A percentile compares a stretch with the other conserved stretches of the same genome.
Evolutionary conservation across 108 stramenopile species (phyloP).

Genomic region (Aurantiochytrium sp.): DNA sequence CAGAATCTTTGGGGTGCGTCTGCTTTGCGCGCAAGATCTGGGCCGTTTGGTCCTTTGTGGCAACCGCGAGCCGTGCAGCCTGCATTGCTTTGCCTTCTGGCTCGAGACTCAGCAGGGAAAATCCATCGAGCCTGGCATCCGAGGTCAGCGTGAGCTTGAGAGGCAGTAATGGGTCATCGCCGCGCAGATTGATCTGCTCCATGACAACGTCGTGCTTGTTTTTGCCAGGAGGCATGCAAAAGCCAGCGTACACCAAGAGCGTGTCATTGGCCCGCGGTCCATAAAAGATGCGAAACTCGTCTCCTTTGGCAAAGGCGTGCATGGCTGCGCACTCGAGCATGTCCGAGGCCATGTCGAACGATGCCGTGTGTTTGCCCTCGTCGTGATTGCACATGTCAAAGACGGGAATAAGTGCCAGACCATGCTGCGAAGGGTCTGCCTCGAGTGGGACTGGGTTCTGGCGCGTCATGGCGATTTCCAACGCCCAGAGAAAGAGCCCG

Average conservation of each 20-base stretch:
- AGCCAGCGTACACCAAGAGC: background rate
- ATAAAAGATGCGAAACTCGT: conserved; percentile 5
- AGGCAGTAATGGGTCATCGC: background rate
- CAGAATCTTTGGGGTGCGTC: background rate
- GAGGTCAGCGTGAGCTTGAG: background rate
- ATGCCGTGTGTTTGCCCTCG: background rate
- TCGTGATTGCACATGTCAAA: conserved; percentile 19
- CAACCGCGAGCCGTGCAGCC: background rate
- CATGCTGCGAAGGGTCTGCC: background rate
- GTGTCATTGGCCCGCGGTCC: background rate
- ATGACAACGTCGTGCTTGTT: background rate
- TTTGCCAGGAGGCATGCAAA: background rate
- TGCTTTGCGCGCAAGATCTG: background rate
- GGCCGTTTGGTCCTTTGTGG: background rate
- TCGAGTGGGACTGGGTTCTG: background rate
- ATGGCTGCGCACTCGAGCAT: background rate
- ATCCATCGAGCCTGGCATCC: background rate
- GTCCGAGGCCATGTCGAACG: background rate
- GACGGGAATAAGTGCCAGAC: background rate
- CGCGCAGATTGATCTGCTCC: background rate
- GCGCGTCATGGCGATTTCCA: background rate
- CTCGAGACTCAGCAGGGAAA: background rate
- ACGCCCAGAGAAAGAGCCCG: background rate
- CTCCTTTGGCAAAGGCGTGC: background rate
- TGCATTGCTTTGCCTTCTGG: background rate